A percentile compares a stretch with the other conserved stretches of the same genome.
Conservation (phyloP, 352 stramenopile species). For the Pythium volutum region DNA sequence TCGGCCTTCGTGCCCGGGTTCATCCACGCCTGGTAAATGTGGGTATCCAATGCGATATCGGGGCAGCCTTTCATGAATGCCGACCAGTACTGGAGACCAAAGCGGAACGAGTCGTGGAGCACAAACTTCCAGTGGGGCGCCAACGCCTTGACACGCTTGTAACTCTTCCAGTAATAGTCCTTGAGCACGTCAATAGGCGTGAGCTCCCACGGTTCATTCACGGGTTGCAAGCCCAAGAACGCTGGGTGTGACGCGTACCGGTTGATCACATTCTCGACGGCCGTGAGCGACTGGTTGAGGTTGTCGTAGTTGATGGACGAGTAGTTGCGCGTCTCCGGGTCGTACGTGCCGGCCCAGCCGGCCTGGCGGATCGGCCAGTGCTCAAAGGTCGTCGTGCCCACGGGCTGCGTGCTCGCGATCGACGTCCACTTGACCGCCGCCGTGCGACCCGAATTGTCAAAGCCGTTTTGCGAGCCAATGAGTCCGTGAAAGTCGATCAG, state of each 20-base stretch:
- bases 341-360: constrained; percentile 90
- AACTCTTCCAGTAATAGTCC: constrained; percentile 96
- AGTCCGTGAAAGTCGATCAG: constrained; percentile 94
- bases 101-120: constrained; percentile 95
- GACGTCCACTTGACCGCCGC: constrained; percentile 90
- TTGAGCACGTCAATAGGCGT: constrained; percentile 92
- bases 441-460: constrained; percentile 92
- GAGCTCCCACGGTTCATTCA: constrained; percentile 96
- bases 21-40: constrained; percentile 94
- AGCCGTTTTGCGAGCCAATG: constrained; percentile 93
- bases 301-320: constrained; percentile 91
- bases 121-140: constrained; percentile 95
- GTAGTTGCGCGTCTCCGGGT: constrained; percentile 84
- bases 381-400: constrained; percentile 88
- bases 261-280: constrained; percentile 89
- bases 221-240: constrained; percentile 90
- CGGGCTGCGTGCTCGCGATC: constrained; percentile 62
- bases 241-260: constrained; percentile 85
- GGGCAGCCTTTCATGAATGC: constrained; percentile 82
- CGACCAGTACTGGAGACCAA: constrained; percentile 69
- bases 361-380: constrained; percentile 90
- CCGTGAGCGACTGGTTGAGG: constrained; percentile 88
- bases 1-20: constrained; percentile 58
- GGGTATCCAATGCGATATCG: constrained; percentile 93
- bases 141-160: constrained; percentile 91